Evolutionary conservation across 1,139 yeast genomes (phyloP).

Genomic region (Geotrichum bryndzae): DNA sequence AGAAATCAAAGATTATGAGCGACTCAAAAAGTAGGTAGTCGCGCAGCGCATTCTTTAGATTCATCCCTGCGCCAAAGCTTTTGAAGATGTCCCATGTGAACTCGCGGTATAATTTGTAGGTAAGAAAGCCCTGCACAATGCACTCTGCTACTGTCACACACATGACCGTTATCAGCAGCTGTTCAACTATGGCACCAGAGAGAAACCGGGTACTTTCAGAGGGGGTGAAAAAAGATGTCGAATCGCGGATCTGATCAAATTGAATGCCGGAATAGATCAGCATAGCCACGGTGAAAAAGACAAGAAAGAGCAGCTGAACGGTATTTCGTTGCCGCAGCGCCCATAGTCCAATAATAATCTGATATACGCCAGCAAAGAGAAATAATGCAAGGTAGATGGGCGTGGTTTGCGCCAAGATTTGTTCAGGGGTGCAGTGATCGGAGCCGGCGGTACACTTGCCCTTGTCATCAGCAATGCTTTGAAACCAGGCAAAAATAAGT

Average conservation of each 20-base stretch:
- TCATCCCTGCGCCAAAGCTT: constrained; percentile 47
- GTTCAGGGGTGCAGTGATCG: constrained; percentile 19
- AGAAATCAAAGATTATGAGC: constrained; percentile 44
- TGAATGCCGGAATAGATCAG: constrained; percentile 48
- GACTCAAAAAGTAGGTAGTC: constrained; percentile 39
- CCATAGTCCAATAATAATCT: constrained; percentile 40
- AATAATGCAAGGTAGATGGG: constrained; percentile 42
- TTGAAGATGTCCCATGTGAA: constrained; percentile 49
- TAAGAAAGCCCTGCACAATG: constrained; percentile 35
- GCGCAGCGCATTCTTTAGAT: constrained; percentile 40
- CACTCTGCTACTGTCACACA: constrained; percentile 42
- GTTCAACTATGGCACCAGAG: constrained; percentile 19
- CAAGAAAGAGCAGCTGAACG: constrained; percentile 39
- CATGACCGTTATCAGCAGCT: constrained; percentile 45
- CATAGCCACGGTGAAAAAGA: constrained; percentile 46
- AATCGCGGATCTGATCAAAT: constrained; percentile 40
- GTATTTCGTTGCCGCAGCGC: constrained; percentile 44
- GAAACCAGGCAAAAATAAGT: constrained; percentile 19
- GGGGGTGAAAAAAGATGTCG: constrained; percentile 23
- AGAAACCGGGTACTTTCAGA: not conserved
- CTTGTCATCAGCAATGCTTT: constrained; percentile 29
- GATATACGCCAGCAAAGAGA: constrained; percentile 43
- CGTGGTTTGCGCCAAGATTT: constrained; percentile 29
- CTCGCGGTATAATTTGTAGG: constrained; percentile 39
- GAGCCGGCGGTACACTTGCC: constrained; percentile 29